A percentile compares a stretch with the other conserved stretches of the same genome.
phyloP scores from a whole-genome alignment of 441 rosid genomes.

The Euphorbia schlechtendalii region DNA sequence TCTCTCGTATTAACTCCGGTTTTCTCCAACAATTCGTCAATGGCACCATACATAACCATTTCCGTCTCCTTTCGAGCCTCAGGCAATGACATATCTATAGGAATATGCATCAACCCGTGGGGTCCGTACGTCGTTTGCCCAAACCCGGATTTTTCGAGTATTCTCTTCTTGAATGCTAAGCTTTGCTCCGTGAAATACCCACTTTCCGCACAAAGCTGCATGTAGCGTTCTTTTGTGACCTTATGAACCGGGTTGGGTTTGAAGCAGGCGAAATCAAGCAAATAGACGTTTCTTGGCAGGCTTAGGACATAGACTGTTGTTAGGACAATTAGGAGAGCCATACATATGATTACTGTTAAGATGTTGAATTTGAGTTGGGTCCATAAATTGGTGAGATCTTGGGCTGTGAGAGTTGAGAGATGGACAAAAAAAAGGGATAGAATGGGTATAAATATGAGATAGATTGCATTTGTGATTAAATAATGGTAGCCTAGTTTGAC shows the following conservation, averaged over 20 bases:
- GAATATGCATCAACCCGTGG: constrained; percentile 47
- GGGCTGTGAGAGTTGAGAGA: constrained; percentile 41
- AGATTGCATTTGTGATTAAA: constrained; percentile 62
- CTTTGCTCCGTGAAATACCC: constrained; percentile 50
- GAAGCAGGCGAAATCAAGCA: constrained; percentile 80
- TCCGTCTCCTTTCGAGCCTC: constrained; percentile 77
- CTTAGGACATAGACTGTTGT: constrained; percentile 41
- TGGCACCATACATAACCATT: constrained; percentile 67
- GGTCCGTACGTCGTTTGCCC: constrained; percentile 77
- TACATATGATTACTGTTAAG: constrained; percentile 38
- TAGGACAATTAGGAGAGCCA: constrained; percentile 31
- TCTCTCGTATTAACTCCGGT: constrained; percentile 67
- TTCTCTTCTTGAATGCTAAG: constrained; percentile 63
- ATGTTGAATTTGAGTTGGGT: constrained; percentile 54
- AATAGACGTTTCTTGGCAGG: constrained; percentile 59
- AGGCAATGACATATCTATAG: constrained; percentile 54
- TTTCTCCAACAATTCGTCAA: constrained; percentile 58
- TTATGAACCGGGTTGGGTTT: constrained; percentile 56
- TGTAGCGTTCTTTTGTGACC: constrained; percentile 47
- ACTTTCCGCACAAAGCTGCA: constrained; percentile 37
- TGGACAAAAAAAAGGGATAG: constrained; percentile 36
- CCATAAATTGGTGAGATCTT: constrained; percentile 40
- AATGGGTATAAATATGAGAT: constrained; percentile 49
- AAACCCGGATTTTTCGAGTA: constrained; percentile 61
- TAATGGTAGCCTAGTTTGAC: constrained; percentile 86